These are phyloP conservation scores for Acanthamoeba healyi DNA, from an alignment of 208 protist species.

Conservation along the genomic window DNA sequence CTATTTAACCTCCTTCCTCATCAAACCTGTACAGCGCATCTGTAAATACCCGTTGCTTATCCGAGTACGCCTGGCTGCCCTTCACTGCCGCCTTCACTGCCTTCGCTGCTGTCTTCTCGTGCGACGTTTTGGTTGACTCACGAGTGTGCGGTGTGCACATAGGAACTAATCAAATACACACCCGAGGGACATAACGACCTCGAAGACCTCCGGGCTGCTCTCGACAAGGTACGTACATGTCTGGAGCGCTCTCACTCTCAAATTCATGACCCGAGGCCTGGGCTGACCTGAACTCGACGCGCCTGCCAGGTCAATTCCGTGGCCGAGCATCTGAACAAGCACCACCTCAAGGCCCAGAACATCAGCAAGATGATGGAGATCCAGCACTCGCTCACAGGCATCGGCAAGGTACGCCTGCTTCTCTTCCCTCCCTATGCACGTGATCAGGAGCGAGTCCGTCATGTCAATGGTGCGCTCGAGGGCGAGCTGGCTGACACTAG, in stretches of 20 bases:
- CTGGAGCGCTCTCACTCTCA: no score
- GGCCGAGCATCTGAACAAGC: conserved; percentile 60
- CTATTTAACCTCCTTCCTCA: conserved; percentile 49
- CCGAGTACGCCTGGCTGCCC: no score
- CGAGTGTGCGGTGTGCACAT: no score
- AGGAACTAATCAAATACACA: conserved; percentile 45
- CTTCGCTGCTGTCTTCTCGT: no score
- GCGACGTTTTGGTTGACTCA: no score
- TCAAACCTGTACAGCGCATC: conserved; percentile 65
- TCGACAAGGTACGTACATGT: neutral
- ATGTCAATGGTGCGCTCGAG: neutral
- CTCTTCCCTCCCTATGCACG: neutral
- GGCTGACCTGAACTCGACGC: no score
- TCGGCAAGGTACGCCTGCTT: conserved; percentile 14
- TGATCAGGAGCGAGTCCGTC: neutral
- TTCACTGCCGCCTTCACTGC: no score
- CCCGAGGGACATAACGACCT: conserved; percentile 4
- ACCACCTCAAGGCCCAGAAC: conserved; percentile 52
- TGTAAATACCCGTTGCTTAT: conserved; percentile 72
- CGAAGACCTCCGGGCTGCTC: conserved; percentile 8
- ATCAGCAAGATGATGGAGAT: conserved; percentile 74
- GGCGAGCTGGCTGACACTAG: neutral
- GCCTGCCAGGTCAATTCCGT: conserved; percentile 14
- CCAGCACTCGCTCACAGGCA: conserved; percentile 50
- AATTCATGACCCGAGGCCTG: no score